A percentile compares a stretch with the other conserved stretches of the same genome.
Conservation (phyloP, 108 stramenopile genomes). For the Skeletonema marinoi region DNA sequence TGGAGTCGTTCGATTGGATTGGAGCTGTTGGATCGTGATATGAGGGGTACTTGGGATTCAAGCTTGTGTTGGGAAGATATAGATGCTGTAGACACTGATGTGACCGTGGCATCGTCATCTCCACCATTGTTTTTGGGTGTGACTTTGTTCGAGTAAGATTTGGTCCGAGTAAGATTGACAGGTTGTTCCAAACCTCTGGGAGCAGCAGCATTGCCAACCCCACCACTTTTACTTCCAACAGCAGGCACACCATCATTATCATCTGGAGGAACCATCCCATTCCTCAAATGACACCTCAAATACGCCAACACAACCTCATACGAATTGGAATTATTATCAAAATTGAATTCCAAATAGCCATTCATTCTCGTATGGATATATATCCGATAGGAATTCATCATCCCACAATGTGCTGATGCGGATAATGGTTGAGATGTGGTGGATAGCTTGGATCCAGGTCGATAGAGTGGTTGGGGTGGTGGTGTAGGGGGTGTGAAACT, state of each 20-base stretch:
- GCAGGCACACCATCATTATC: neutral
- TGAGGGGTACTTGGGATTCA: neutral
- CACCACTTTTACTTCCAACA: neutral
- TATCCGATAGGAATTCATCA: neutral
- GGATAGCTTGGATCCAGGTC: conserved; percentile 1
- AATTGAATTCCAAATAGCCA: conserved; percentile 17
- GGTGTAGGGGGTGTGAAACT: neutral
- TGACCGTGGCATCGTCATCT: neutral
- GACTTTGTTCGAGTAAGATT: neutral
- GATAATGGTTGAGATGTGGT: neutral
- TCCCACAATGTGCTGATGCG: neutral
- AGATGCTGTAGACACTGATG: neutral
- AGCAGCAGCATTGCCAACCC: neutral
- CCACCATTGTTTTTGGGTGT: neutral
- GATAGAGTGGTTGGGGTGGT: neutral
- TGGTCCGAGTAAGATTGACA: neutral
- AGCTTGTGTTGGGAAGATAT: neutral
- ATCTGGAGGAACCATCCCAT: neutral
- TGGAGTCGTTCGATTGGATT: conserved; percentile 40
- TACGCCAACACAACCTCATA: conserved; percentile 22
- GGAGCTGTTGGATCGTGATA: conserved; percentile 1
- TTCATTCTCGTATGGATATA: neutral
- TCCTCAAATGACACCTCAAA: conserved; percentile 11
- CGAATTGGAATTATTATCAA: conserved; percentile 28
- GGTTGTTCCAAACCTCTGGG: neutral